Conservation (phyloP, 2,329 filamentous ascomycete species). For the Aspergillus pseudonomiae region DNA sequence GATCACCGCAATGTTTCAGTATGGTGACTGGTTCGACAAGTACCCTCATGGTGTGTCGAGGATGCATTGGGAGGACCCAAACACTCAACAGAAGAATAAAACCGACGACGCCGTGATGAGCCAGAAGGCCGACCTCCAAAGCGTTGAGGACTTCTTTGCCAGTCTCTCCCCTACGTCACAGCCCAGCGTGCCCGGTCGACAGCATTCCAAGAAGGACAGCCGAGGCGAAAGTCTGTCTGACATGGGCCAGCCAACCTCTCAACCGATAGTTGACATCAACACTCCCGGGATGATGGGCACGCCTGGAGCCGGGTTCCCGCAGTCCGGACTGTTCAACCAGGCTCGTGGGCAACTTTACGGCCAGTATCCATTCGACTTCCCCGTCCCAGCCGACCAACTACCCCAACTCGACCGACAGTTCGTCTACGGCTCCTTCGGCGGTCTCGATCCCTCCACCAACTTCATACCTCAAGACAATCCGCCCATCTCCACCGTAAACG, state of each 20-base stretch:
- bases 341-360: slow-evolving; percentile 30
- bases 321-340: slow-evolving; percentile 38
- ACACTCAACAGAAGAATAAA: slow-evolving; percentile 70
- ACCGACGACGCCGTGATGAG: slow-evolving; percentile 87
- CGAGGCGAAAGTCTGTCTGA: slow-evolving; percentile 26
- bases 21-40: slow-evolving; percentile 95
- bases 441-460: slow-evolving; percentile 48
- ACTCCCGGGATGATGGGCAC: slow-evolving; percentile 32
- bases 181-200: slow-evolving; percentile 50
- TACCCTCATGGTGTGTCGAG: slow-evolving; percentile 91
- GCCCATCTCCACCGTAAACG: slow-evolving; percentile 31
- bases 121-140: slow-evolving; percentile 87
- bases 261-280: slow-evolving; percentile 32
- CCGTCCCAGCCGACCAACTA: slow-evolving; percentile 49
- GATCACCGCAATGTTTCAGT: slow-evolving; percentile 79
- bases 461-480: slow-evolving; percentile 35
- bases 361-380: slow-evolving; percentile 42
- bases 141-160: slow-evolving; percentile 91
- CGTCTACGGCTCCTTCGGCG: slow-evolving; percentile 72
- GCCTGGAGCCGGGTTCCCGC: slow-evolving; percentile 40
- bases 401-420: slow-evolving; percentile 76
- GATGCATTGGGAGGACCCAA: slow-evolving; percentile 79
- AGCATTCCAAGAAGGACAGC: slow-evolving; percentile 33
- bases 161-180: slow-evolving; percentile 68
- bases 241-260: slow-evolving; percentile 31